phyloP scores from a whole-genome alignment of 768 basidiomycete genomes.

The Mycena filopes region DNA sequence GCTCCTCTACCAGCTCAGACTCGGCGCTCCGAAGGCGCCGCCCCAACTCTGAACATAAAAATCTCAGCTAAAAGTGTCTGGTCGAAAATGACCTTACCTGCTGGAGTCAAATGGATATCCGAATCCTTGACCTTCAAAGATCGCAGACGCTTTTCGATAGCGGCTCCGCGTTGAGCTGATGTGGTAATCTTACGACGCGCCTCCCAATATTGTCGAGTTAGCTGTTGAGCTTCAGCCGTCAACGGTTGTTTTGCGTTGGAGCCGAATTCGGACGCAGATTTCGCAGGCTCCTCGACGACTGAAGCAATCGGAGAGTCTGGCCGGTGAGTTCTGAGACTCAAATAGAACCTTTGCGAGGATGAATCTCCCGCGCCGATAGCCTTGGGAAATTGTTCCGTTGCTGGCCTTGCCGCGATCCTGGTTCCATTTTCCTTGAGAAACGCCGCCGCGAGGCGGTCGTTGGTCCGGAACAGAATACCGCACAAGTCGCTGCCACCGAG shows the following conservation, averaged over 20 bases:
- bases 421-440: slow-evolving; percentile 19
- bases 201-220: slow-evolving; percentile 26
- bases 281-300: neutral
- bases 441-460: slow-evolving; percentile 6
- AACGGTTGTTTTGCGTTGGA: neutral
- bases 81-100: slow-evolving; percentile 10
- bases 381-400: slow-evolving; percentile 1
- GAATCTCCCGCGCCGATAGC: neutral
- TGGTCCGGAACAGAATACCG: neutral
- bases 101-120: slow-evolving; percentile 11
- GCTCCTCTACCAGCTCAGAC: slow-evolving; percentile 11
- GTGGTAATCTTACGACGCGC: slow-evolving; percentile 13
- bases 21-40: neutral
- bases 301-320: neutral
- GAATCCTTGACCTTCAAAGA: slow-evolving; percentile 1
- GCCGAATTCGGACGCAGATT: neutral
- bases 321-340: slow-evolving; percentile 14
- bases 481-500: neutral
- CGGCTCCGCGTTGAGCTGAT: neutral
- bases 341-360: slow-evolving; percentile 5
- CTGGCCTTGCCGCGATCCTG: neutral
- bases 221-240: slow-evolving; percentile 6
- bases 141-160: slow-evolving; percentile 14
- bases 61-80: neutral
- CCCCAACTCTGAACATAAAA: neutral